Conservation (phyloP, 1,284 basidiomycete species). For the Sporisorium scitamineum region DNA sequence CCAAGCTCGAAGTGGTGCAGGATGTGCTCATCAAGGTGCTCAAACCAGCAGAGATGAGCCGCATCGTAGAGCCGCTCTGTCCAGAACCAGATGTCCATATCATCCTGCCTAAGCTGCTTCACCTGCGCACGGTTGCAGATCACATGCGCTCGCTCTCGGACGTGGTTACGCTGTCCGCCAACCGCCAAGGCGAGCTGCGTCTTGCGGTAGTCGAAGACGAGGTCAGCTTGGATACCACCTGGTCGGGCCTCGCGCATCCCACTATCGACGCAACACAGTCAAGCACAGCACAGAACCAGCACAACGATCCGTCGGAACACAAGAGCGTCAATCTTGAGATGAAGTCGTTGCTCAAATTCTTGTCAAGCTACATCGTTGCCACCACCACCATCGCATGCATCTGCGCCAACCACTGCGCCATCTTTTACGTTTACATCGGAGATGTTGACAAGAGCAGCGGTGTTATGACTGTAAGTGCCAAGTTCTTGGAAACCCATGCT, state of each 20-base stretch:
- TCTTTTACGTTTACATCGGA: conserved; percentile 69
- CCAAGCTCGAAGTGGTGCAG: conserved; percentile 63
- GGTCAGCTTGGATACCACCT: conserved; percentile 64
- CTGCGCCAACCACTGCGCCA: conserved; percentile 66
- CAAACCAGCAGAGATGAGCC: conserved; percentile 63
- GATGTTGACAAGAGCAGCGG: conserved; percentile 55
- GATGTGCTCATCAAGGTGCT: conserved; percentile 67
- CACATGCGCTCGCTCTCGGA: conserved; percentile 65
- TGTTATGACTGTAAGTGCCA: conserved; percentile 42
- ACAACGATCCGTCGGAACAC: conserved; percentile 31
- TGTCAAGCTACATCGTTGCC: conserved; percentile 63
- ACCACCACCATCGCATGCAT: conserved; percentile 67
- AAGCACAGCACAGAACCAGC: conserved; percentile 31
- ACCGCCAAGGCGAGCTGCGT: conserved; percentile 53
- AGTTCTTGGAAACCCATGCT: conserved; percentile 16
- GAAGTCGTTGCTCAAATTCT: conserved; percentile 64
- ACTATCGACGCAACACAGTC: conserved; percentile 43
- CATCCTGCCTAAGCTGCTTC: conserved; percentile 60
- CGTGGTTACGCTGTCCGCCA: conserved; percentile 57
- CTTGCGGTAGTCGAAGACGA: conserved; percentile 52
- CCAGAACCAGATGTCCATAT: conserved; percentile 67
- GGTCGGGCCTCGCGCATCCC: conserved; percentile 62
- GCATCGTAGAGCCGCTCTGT: conserved; percentile 66
- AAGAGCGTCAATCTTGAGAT: conserved; percentile 64
- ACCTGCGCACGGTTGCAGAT: conserved; percentile 65